phyloP scores from a whole-genome alignment of 2,329 filamentous ascomycete species.

The Aspergillus chevalieri region DNA sequence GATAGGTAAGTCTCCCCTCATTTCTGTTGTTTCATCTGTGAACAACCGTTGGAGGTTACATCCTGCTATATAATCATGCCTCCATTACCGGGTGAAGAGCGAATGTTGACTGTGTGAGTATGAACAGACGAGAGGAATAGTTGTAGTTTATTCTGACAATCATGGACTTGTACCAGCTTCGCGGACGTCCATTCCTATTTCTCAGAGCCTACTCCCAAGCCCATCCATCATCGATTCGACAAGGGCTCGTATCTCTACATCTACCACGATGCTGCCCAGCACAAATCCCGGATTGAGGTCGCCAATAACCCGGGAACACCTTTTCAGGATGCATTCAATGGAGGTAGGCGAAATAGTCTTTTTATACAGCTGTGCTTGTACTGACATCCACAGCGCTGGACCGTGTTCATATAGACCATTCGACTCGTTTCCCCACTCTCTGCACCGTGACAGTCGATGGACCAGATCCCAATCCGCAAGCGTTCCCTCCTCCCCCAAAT shows the following conservation, averaged over 20 bases:
- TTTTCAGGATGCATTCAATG: conserved; percentile 60
- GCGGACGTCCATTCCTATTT: conserved; percentile 62
- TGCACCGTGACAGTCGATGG: conserved; percentile 53
- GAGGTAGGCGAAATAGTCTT: conserved; percentile 39
- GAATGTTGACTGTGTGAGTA: conserved; percentile 42
- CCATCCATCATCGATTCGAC: conserved; percentile 57
- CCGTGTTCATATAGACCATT: conserved; percentile 49
- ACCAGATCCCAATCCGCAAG: conserved; percentile 19
- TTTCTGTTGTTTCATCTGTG: not conserved
- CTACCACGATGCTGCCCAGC: conserved; percentile 51
- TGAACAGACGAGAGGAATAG: conserved; percentile 10
- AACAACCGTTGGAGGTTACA: not conserved
- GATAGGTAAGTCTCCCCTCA: not conserved
- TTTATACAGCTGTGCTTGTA: not conserved
- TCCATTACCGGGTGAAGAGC: conserved; percentile 41
- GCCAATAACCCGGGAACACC: conserved; percentile 59
- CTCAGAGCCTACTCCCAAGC: conserved; percentile 49
- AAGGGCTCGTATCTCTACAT: conserved; percentile 61
- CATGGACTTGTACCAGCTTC: conserved; percentile 41
- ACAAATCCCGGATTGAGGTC: conserved; percentile 53
- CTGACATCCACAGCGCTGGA: conserved; percentile 41
- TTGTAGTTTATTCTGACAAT: not conserved
- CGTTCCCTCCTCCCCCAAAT: conserved; percentile 19
- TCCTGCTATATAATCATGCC: conserved; percentile 31
- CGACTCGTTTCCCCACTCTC: conserved; percentile 54